A percentile compares a stretch with the other conserved stretches of the same genome.
These are phyloP conservation scores for Xylariaceae sp. DNA, from an alignment of 2,329 filamentous ascomycete species.

Conservation along the genomic window DNA sequence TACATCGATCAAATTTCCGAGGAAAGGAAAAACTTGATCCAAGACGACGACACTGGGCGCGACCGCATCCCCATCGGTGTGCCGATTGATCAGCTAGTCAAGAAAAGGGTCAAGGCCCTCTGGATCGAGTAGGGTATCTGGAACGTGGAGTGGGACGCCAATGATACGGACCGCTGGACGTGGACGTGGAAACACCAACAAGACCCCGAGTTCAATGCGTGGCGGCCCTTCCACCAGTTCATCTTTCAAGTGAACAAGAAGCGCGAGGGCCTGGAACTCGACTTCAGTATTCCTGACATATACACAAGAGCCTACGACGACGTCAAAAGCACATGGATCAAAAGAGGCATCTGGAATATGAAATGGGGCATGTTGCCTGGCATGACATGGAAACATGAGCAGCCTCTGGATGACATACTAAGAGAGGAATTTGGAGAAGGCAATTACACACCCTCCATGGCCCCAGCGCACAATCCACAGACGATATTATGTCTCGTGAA, in stretches of 20 bases:
- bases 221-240: constrained; percentile 15
- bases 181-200: constrained; percentile 14
- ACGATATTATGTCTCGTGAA: too few relatives aligned
- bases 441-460: neutral
- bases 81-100: neutral
- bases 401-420: neutral
- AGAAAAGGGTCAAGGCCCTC: constrained; percentile 10
- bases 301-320: constrained; percentile 11
- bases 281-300: constrained; percentile 1
- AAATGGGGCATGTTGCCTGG: constrained; percentile 17
- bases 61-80: neutral
- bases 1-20: constrained; percentile 1
- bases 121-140: constrained; percentile 23
- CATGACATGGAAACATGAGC: constrained; percentile 15
- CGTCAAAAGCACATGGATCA: constrained; percentile 6
- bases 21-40: neutral
- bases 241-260: constrained; percentile 7
- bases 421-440: neutral
- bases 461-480: too few relatives aligned
- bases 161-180: neutral
- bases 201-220: constrained; percentile 11
- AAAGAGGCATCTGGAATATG: constrained; percentile 9
- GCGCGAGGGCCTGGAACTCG: neutral
- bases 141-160: constrained; percentile 12
- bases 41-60: neutral